phyloP scores from a whole-genome alignment of 805 yeast species.

The Lipomyces kockii region DNA sequence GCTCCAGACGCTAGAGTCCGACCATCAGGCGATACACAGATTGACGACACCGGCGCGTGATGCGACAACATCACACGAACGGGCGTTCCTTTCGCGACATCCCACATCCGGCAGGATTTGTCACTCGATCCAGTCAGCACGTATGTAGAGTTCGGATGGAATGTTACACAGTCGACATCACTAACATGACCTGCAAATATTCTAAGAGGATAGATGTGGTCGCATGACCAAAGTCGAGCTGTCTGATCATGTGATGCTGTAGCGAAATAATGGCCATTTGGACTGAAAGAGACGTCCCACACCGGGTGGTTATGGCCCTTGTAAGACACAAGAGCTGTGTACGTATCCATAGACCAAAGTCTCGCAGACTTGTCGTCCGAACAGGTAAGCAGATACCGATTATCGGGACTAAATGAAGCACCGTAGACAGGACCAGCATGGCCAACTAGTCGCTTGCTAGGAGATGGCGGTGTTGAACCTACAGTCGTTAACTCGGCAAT shows the following conservation, averaged over 20 bases:
- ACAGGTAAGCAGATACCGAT: slow-evolving; percentile 73
- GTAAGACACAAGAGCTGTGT: slow-evolving; percentile 86
- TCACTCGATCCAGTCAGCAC: slow-evolving; percentile 95
- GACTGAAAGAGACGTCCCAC: slow-evolving; percentile 96
- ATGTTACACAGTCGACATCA: slow-evolving; percentile 92
- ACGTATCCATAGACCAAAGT: slow-evolving; percentile 92
- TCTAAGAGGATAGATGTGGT: slow-evolving; percentile 93
- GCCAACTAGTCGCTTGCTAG: slow-evolving; percentile 68
- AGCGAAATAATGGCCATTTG: slow-evolving; percentile 97
- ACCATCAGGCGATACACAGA: slow-evolving; percentile 95
- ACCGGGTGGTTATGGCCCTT: slow-evolving; percentile 96
- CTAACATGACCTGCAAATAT: slow-evolving; percentile 96
- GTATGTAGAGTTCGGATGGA: slow-evolving; percentile 96
- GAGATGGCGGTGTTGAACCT: slow-evolving; percentile 28
- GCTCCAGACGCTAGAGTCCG: slow-evolving; percentile 88
- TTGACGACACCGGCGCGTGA: slow-evolving; percentile 80
- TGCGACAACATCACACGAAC: slow-evolving; percentile 94
- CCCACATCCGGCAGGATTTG: slow-evolving; percentile 98
- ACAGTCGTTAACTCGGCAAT: slow-evolving; percentile 14
- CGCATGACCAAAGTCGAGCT: slow-evolving; percentile 96
- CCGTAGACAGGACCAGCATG: slow-evolving; percentile 96
- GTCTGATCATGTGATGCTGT: slow-evolving; percentile 98
- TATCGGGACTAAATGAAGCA: slow-evolving; percentile 87
- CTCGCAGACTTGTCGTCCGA: slow-evolving; percentile 93
- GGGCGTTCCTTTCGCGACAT: slow-evolving; percentile 81